Percentiles rank a stretch among this genome's conserved stretches.
These are phyloP conservation scores for Allium fistulosum DNA, from an alignment of 106 monocot species.

Conservation along the genomic window DNA sequence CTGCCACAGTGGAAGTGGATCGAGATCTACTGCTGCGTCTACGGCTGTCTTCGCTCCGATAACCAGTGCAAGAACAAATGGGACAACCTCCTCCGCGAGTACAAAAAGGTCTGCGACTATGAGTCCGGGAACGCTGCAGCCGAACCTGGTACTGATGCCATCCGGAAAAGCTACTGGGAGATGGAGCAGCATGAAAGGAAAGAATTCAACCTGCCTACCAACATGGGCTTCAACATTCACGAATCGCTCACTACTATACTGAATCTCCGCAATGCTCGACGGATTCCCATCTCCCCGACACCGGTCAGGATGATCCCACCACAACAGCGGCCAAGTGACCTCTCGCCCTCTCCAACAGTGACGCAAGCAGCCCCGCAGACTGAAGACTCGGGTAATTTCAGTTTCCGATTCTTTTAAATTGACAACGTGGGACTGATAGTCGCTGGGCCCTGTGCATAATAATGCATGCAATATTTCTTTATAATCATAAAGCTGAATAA, in stretches of 20 bases:
- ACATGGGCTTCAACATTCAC: constrained; percentile 64
- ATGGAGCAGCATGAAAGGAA: constrained; percentile 36
- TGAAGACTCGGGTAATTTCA: background rate
- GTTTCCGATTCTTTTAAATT: background rate
- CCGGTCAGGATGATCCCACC: constrained; percentile 5
- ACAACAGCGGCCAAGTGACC: too few species aligned
- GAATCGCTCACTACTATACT: constrained; percentile 66
- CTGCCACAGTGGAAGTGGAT: constrained; percentile 76
- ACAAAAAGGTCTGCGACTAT: constrained; percentile 61
- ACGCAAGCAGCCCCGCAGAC: background rate
- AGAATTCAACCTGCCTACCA: constrained; percentile 47
- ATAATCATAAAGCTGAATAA: background rate
- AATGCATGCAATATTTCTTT: background rate
- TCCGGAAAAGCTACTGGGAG: constrained; percentile 33
- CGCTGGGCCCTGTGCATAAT: background rate
- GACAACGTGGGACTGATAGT: background rate
- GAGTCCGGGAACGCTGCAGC: constrained; percentile 7
- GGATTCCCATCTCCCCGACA: constrained; percentile 7
- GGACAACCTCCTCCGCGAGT: constrained; percentile 63
- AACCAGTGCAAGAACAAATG: constrained; percentile 82
- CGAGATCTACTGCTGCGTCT: constrained; percentile 63
- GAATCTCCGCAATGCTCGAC: constrained; percentile 36
- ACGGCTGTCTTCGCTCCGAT: constrained; percentile 50
- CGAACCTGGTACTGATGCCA: background rate
- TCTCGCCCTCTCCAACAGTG: background rate